Evolutionary conservation across 441 rosid species (phyloP).

Genomic region (Gossypium schwendimanii): DNA sequence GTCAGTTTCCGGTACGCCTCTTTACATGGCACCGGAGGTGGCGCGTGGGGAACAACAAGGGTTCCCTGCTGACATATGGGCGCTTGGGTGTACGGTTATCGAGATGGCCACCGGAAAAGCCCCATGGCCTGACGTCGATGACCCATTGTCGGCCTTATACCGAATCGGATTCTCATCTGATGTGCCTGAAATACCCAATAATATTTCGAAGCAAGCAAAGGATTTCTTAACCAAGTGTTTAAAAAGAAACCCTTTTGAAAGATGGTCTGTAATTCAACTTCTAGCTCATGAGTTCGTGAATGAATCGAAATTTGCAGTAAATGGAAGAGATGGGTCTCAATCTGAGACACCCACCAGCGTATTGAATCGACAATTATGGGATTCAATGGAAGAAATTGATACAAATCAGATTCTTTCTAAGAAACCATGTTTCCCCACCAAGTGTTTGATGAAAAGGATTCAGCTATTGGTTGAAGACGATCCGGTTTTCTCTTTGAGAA

Average conservation of each 20-base stretch:
- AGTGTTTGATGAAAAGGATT: constrained; percentile 37
- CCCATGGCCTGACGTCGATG: constrained; percentile 38
- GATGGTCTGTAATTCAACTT: constrained; percentile 58
- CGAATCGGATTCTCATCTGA: constrained; percentile 51
- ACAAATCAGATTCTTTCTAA: constrained; percentile 16
- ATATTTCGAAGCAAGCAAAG: constrained; percentile 37
- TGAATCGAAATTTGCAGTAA: constrained; percentile 7
- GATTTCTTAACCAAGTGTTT: constrained; percentile 63
- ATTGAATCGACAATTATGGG: constrained; percentile 38
- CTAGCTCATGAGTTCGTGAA: constrained; percentile 40
- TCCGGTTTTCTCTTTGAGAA: constrained; percentile 1
- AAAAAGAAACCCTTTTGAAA: constrained; percentile 38
- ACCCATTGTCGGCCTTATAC: constrained; percentile 48
- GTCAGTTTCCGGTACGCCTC: constrained; percentile 47
- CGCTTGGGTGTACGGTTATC: constrained; percentile 56
- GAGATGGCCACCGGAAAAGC: constrained; percentile 60
- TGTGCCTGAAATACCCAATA: constrained; percentile 45
- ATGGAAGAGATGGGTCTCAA: neutral
- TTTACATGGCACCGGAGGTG: constrained; percentile 83
- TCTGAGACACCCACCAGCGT: constrained; percentile 48
- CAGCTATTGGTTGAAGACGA: constrained; percentile 25
- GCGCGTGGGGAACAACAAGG: constrained; percentile 63
- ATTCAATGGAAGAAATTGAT: constrained; percentile 21
- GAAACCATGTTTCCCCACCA: constrained; percentile 3
- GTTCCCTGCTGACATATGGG: constrained; percentile 63